Percentiles rank a stretch among this genome's conserved stretches.
Conservation (phyloP, 2,329 filamentous ascomycete genomes). For the Coniella lustricola region DNA sequence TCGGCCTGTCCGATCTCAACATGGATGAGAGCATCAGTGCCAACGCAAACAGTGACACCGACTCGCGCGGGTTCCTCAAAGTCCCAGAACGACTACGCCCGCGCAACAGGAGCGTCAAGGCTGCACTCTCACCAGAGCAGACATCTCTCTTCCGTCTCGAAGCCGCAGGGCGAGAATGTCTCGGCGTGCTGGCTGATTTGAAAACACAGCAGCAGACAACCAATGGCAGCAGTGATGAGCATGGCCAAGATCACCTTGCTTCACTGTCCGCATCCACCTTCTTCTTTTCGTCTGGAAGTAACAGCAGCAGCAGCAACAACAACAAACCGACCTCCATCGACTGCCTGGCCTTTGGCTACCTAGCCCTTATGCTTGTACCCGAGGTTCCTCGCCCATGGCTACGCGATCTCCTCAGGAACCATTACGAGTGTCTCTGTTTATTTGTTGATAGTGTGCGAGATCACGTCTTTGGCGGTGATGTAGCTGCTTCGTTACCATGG, state of each 20-base stretch:
- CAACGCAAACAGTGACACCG: constrained; percentile 22
- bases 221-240: too few relatives aligned
- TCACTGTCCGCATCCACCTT: too few relatives aligned
- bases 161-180: constrained; percentile 61
- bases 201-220: constrained; percentile 13
- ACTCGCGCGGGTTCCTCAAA: constrained; percentile 24
- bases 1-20: constrained; percentile 63
- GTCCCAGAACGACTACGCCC: constrained; percentile 40
- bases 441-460: constrained; percentile 20
- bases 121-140: constrained; percentile 62
- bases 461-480: constrained; percentile 12
- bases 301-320: constrained; percentile 27
- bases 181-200: constrained; percentile 62
- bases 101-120: constrained; percentile 51
- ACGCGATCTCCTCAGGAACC: constrained; percentile 20
- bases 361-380: constrained; percentile 59
- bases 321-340: constrained; percentile 57
- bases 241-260: too few relatives aligned
- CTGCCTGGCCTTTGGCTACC: constrained; percentile 73
- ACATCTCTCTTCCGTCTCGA: constrained; percentile 70
- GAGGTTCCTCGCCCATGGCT: constrained; percentile 29
- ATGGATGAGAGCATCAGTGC: constrained; percentile 34
- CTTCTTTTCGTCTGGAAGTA: too few relatives aligned
- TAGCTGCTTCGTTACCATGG: constrained; percentile 10
- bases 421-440: constrained; percentile 18